Base-by-base conservation (phyloP, 805 yeast species). In the Candida ulmi region DNA sequence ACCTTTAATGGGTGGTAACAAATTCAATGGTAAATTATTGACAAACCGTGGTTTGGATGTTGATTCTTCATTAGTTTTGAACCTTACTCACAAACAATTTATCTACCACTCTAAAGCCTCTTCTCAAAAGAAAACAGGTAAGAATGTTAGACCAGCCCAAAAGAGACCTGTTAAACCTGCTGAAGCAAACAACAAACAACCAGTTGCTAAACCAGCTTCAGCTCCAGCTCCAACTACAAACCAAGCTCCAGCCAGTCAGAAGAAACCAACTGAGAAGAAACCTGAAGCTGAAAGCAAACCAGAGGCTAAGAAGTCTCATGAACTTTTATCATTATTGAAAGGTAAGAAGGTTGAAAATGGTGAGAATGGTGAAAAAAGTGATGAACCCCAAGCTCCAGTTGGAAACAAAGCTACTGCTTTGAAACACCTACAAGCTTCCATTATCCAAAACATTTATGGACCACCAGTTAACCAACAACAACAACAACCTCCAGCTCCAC, bases 11-110 rank as follows among this genome's bases (percentile, higher is more conserved):
- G 84, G 93, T 35, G 98, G 97, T 51, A 82, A 79, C 56, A 78
- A 73, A 19, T 70, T 93, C 65, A 85, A 80, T 49, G 95, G 95
- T 5, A 78, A 86, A 57, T 69, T 88, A 52, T 65, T 63, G 38
- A 74, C 91, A 5, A 83, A 79, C 52, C 79, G 99, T 55, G 99
- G 98, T 16, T 62, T 88, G 49, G 78, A 83, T 18, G 76, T 93
- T 39, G 95, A 86, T 47, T 79, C 95, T 0, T 78, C 91, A 0
- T 71, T 86, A 39, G 79, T 93, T 27, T 71, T 93, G 62, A 93
- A 93, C 57, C 55, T 91, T 36, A 71, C 91, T 5, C 65, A 76
- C 51, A 75, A 74, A 45, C 96, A 91, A 58, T 76, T 86, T 51
- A 77, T 85, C 30, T 85, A 73, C 58, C 90, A 84, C 51, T 76